phyloP scores from a whole-genome alignment of 2,329 filamentous ascomycete species.

The Exophiala spinifera region DNA sequence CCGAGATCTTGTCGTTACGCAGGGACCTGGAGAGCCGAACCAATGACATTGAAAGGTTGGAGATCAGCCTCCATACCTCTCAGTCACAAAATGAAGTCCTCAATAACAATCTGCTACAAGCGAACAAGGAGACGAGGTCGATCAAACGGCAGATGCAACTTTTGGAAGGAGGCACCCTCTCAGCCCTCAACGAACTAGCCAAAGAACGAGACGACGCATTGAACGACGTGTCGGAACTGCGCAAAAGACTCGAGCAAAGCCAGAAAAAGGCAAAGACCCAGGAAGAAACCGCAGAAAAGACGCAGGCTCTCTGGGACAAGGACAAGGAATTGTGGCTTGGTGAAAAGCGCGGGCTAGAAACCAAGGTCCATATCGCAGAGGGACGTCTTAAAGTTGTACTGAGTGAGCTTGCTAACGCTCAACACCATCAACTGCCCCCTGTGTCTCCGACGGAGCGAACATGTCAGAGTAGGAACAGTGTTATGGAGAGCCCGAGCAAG shows the following conservation, averaged over 20 bases:
- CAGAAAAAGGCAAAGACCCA: slow-evolving; percentile 75
- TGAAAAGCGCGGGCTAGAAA: slow-evolving; percentile 76
- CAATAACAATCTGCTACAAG: slow-evolving; percentile 59
- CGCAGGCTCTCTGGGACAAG: slow-evolving; percentile 75
- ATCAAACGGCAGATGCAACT: slow-evolving; percentile 81
- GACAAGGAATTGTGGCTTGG: slow-evolving; percentile 84
- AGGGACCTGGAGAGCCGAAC: slow-evolving; percentile 89
- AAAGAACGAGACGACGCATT: slow-evolving; percentile 83
- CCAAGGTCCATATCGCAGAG: slow-evolving; percentile 86
- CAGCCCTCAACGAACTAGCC: slow-evolving; percentile 77
- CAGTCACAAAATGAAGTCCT: slow-evolving; percentile 73
- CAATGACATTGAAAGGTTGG: slow-evolving; percentile 79
- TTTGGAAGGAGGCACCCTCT: slow-evolving; percentile 82
- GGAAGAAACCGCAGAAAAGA: slow-evolving; percentile 77
- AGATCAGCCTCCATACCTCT: slow-evolving; percentile 67
- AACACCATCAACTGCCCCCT: slow-evolving; percentile 32
- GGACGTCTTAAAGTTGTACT: slow-evolving; percentile 77
- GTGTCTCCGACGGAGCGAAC: slow-evolving; percentile 23
- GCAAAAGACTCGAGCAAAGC: slow-evolving; percentile 69
- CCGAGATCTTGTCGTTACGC: slow-evolving; percentile 83
- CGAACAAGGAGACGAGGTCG: slow-evolving; percentile 72
- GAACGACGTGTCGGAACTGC: slow-evolving; percentile 67
- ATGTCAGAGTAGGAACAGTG: slow-evolving; percentile 27
- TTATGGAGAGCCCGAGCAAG: slow-evolving; percentile 27
- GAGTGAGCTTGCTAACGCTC: slow-evolving; percentile 66